Percentiles rank a stretch among this genome's conserved stretches.
Evolutionary conservation across 768 basidiomycete species (phyloP).

Genomic region (Tylopilus vinaceipallidus): DNA sequence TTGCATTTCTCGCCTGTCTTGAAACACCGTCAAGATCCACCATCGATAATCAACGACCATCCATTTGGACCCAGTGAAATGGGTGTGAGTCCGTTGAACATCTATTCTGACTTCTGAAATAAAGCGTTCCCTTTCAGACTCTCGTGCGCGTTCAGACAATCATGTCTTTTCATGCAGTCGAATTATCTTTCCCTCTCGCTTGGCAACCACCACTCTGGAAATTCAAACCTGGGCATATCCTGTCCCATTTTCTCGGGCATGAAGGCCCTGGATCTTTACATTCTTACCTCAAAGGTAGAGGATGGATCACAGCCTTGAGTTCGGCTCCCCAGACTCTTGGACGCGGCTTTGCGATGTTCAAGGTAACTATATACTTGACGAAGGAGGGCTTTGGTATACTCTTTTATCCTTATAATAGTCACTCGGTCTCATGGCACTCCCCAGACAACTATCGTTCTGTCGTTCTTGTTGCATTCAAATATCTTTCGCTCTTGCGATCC

Average conservation of each 20-base stretch:
- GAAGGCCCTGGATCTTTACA: conserved; percentile 91
- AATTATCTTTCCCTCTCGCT: conserved; percentile 77
- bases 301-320: conserved; percentile 78
- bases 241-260: conserved; percentile 85
- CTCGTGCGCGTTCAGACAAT: conserved; percentile 86
- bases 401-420: neutral
- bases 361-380: conserved; percentile 77
- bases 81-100: conserved; percentile 50
- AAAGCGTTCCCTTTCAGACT: conserved; percentile 44
- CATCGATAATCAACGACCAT: conserved; percentile 66
- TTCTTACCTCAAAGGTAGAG: conserved; percentile 85
- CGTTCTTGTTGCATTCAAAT: conserved; percentile 72
- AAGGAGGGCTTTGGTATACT: conserved; percentile 78
- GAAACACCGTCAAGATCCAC: conserved; percentile 59
- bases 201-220: conserved; percentile 73
- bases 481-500: conserved; percentile 65
- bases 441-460: conserved; percentile 70
- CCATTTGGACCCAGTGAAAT: conserved; percentile 71
- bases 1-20: conserved; percentile 68
- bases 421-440: conserved; percentile 3
- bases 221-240: conserved; percentile 71
- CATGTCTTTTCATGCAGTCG: conserved; percentile 81
- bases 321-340: conserved; percentile 69
- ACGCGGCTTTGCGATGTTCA: conserved; percentile 88
- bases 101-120: conserved; percentile 3